Conservation (phyloP, 164 flowering plant species). For the Platanus orientalis region DNA sequence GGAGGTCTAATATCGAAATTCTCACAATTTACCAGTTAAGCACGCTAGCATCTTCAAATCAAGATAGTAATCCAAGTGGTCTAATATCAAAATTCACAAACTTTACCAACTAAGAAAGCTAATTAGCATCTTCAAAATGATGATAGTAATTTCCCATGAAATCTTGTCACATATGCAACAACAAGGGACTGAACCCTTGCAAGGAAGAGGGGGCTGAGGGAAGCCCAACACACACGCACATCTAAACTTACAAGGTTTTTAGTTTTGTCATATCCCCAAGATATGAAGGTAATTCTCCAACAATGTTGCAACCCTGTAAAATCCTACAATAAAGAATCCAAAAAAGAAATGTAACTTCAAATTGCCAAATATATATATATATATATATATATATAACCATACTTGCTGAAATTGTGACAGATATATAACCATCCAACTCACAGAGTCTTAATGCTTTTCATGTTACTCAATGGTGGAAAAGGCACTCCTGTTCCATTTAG, state of each 20-base stretch:
- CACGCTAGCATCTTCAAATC: too few species aligned
- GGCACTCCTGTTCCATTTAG: slow-evolving; percentile 34
- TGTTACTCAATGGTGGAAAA: slow-evolving; percentile 45
- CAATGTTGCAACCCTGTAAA: slow-evolving; percentile 56
- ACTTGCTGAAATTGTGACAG: not conserved
- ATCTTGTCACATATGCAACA: too few species aligned
- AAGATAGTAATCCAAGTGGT: too few species aligned
- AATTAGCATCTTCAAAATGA: too few species aligned
- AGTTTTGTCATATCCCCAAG: slow-evolving; percentile 38
- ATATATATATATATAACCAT: not conserved
- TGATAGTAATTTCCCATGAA: too few species aligned
- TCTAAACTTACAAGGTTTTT: slow-evolving; percentile 44
- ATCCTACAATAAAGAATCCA: slow-evolving; percentile 25
- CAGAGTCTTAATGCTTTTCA: slow-evolving; percentile 37
- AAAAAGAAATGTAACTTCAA: not conserved
- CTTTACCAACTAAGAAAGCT: too few species aligned
- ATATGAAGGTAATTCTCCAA: slow-evolving; percentile 54
- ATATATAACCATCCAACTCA: slow-evolving; percentile 28
- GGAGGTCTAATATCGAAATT: too few species aligned
- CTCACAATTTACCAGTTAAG: too few species aligned
- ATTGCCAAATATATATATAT: not conserved
- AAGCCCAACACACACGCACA: too few species aligned
- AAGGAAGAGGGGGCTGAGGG: not conserved
- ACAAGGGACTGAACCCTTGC: not conserved
- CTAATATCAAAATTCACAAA: too few species aligned